These are phyloP conservation scores for Diplocarpon rosae DNA, from an alignment of 2,329 filamentous ascomycete genomes.

Conservation along the genomic window DNA sequence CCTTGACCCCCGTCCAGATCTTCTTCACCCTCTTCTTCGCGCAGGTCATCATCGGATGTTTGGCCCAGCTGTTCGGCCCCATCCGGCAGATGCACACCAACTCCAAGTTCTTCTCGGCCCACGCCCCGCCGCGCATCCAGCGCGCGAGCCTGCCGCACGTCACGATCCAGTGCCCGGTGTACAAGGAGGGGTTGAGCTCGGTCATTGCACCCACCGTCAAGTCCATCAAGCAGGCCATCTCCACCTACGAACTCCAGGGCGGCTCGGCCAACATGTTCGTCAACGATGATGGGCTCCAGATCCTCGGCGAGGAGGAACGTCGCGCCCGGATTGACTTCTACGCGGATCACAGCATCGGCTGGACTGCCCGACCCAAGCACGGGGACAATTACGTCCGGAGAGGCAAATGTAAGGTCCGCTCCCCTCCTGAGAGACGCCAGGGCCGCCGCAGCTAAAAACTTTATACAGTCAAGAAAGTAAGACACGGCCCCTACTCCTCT, in stretches of 20 bases:
- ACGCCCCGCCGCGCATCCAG: constrained; percentile 31
- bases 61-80: constrained; percentile 41
- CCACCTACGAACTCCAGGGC: constrained; percentile 48
- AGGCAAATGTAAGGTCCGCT: constrained; percentile 71
- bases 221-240: constrained; percentile 45
- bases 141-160: constrained; percentile 35
- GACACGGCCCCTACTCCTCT: constrained; percentile 6
- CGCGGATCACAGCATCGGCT: constrained; percentile 46
- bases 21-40: constrained; percentile 44
- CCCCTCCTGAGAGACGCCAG: constrained; percentile 37
- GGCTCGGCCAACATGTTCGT: constrained; percentile 57
- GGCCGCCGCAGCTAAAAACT: constrained; percentile 2
- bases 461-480: constrained; percentile 8
- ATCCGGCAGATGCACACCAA: constrained; percentile 35
- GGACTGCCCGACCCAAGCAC: constrained; percentile 41
- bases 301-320: constrained; percentile 39
- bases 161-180: constrained; percentile 39
- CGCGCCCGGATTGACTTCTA: constrained; percentile 55
- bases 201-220: constrained; percentile 45
- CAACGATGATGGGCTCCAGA: constrained; percentile 59
- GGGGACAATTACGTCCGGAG: constrained; percentile 42
- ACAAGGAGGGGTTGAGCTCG: constrained; percentile 36
- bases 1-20: constrained; percentile 42
- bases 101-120: constrained; percentile 29
- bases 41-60: constrained; percentile 37